Evolutionary conservation across 1,284 basidiomycete genomes (phyloP), one percentile per base, ranked within the genome.

Genomic region (Ceratobasidium sp.): DNA sequence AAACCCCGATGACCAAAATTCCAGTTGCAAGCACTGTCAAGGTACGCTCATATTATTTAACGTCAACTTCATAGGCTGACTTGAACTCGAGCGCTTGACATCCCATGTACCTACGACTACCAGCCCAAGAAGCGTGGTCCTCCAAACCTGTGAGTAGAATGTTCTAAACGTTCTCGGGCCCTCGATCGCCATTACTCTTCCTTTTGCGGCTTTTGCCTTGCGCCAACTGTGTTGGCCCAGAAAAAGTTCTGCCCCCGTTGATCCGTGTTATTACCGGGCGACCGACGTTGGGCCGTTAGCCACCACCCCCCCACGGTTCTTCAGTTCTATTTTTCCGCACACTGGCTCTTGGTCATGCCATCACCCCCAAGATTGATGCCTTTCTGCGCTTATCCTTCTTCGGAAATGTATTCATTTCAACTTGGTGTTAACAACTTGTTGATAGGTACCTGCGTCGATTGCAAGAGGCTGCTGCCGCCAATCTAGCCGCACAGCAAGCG

Each of bases 71-170:
- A 69, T 63, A 92, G 92, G 90, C 92, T 92, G 79, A 93, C 94
- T 80, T 95, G 93, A 81, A 85, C 59, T 14, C 19, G 90, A 78
- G 88, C 92, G 1, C 88, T 95, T 54, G 90, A 89, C 43, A 92
- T 95, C 74, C 87, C 90, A 14, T 95, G 93, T 81, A 95, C 93
- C 0, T 96, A 95, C 79, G 92, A 95, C 79, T 95, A 95, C 81
- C 92, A 93, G 81, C 94, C 94, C 19, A 95, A 94, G 85, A 95
- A 95, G 82, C 86, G 94, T 74, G 94, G 94, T 0, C 94, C 94
- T 3, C 94, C 93, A 0, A 95, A 95, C 81, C 84, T 95, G 92
- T 95, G 81, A 83, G 89, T 84, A 29, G 43, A 39, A 72, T 51
- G 27, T 22, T 75, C 49, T 59, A 56, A 68, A 29, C 16, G 31